These are phyloP conservation scores for Plasmodium gonderi DNA, from an alignment of 169 alveolate genomes.

Conservation along the genomic window DNA sequence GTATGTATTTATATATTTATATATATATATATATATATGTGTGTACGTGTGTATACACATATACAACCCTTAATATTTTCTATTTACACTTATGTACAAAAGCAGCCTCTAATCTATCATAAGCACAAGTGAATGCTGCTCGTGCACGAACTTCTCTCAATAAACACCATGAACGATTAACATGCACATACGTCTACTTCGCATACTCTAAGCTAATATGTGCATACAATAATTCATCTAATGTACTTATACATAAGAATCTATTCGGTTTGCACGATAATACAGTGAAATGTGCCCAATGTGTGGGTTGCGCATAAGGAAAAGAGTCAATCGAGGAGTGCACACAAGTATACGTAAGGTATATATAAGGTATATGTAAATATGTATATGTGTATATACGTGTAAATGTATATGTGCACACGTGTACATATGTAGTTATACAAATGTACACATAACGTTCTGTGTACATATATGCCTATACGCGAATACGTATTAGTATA, in stretches of 20 bases:
- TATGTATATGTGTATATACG: not conserved
- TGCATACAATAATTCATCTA: not conserved
- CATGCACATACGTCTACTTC: not conserved
- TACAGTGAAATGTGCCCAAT: too few relatives aligned
- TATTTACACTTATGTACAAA: not conserved
- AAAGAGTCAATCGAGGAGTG: too few relatives aligned
- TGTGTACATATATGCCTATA: not conserved
- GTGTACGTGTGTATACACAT: not conserved
- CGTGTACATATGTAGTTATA: not conserved
- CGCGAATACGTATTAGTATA: not conserved
- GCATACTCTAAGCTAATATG: not conserved
- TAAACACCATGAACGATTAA: not conserved
- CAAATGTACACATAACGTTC: not conserved
- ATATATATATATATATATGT: not conserved
- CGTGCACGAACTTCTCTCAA: not conserved
- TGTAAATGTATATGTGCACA: not conserved
- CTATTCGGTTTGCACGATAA: too few relatives aligned
- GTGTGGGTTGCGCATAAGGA: too few relatives aligned
- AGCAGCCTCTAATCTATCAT: not conserved
- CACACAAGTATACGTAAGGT: too few relatives aligned
- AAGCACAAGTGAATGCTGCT: not conserved
- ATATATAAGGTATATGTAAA: not conserved
- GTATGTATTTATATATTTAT: not conserved
- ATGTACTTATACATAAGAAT: too few relatives aligned
- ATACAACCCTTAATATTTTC: not conserved